Evolutionary conservation across 805 yeast genomes (phyloP).

Genomic region (Spathaspora girioi): DNA sequence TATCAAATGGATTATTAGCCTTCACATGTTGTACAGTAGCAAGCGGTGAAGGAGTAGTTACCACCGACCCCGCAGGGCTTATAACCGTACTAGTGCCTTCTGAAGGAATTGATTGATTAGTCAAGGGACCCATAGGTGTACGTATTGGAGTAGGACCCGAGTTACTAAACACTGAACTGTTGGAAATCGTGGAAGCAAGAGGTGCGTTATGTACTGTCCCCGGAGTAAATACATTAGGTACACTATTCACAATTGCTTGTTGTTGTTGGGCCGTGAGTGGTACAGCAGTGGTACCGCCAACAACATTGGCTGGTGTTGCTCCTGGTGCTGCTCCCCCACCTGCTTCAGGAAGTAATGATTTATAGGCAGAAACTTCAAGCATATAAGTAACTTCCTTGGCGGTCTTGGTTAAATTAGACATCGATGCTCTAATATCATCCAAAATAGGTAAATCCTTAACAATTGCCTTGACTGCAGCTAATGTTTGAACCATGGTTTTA

Average conservation of each 20-base stretch:
- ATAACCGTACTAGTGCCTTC: background rate
- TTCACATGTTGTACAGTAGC: slow-evolving; percentile 14
- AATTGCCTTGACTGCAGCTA: slow-evolving; percentile 78
- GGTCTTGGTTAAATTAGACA: slow-evolving; percentile 79
- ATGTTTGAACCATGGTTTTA: slow-evolving; percentile 76
- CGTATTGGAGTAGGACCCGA: slow-evolving; percentile 14
- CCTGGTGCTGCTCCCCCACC: slow-evolving; percentile 2
- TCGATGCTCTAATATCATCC: slow-evolving; percentile 73
- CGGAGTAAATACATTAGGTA: slow-evolving; percentile 30
- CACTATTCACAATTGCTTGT: slow-evolving; percentile 25
- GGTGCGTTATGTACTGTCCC: slow-evolving; percentile 21
- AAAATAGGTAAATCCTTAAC: slow-evolving; percentile 78
- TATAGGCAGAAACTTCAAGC: slow-evolving; percentile 51
- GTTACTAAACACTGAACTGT: background rate
- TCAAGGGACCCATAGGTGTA: slow-evolving; percentile 14
- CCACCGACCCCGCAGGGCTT: background rate
- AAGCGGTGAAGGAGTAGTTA: slow-evolving; percentile 21
- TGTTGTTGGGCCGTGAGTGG: background rate
- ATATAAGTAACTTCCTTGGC: slow-evolving; percentile 91
- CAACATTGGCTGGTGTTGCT: background rate
- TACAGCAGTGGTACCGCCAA: background rate
- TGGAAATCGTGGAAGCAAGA: slow-evolving; percentile 6
- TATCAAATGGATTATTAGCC: slow-evolving; percentile 29
- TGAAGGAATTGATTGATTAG: background rate
- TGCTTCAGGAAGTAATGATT: slow-evolving; percentile 24